Evolutionary conservation across 805 yeast species (phyloP), one percentile per base, ranked within the genome.

Genomic region (Barnettozyma salicaria): DNA sequence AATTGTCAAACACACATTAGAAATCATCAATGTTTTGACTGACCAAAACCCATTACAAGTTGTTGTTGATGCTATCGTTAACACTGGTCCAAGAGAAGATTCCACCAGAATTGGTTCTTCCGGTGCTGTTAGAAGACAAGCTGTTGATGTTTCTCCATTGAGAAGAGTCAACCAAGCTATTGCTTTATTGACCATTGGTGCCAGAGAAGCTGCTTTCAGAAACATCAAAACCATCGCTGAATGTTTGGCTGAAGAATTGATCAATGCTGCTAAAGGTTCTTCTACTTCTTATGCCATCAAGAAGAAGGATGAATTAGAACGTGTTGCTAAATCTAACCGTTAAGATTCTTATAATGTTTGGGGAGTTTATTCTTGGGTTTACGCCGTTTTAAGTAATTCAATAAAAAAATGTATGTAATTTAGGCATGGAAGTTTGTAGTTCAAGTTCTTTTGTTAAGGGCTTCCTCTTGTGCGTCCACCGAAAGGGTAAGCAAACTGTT

Each of bases 241-340:
- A 78, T 92, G 98, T 76, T 85, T 92, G 70, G 97, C 99, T 68
- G 99, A 92, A 80, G 99, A 92, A 81, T 85, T 92, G 72, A 94
- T 92, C 73, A 92, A 92, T 80, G 99, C 99, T 64, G 98, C 95
- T 67, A 92, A 92, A 83, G 97, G 97, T 75, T 92, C 98, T 64
- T 89, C 99, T 58, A 94, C 97, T 72, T 92, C 98, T 66, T 94
- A 89, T 72, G 98, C 98, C 63, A 94, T 92, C 79, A 92, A 92
- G 94, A 92, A 92, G 98, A 92, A 92, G 95, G 99, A 92, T 74
- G 99, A 92, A 82, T 85, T 92, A 72, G 99, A 92, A 83, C 95
- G 99, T 85, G 99, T 92, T 74, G 99, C 99, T 70, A 92, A 92
- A 78, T 90, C 98, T 71, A 92, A 92, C 96, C 98, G 99, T 88